Evolutionary conservation across 768 basidiomycete species (phyloP).

Genomic region (Piloderma croceum): DNA sequence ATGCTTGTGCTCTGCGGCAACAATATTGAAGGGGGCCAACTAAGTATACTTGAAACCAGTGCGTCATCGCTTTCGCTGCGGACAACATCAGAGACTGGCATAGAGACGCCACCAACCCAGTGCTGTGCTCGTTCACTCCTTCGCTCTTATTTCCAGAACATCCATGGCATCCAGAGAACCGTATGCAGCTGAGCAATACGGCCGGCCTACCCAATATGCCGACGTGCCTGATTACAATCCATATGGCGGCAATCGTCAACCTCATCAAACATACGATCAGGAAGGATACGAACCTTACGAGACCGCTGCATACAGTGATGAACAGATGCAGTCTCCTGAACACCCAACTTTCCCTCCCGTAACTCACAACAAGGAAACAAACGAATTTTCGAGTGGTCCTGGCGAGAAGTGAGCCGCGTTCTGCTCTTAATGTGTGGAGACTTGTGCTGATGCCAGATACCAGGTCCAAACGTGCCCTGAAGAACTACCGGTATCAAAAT

Average conservation of each 20-base stretch:
- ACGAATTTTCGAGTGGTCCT: neutral
- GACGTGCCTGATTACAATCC: slow-evolving; percentile 39
- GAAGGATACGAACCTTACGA: slow-evolving; percentile 30
- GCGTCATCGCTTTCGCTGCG: slow-evolving; percentile 1
- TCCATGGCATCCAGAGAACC: slow-evolving; percentile 59
- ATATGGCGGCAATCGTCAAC: slow-evolving; percentile 35
- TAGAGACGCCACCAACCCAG: too few relatives aligned
- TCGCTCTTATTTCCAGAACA: slow-evolving; percentile 11
- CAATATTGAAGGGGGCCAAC: too few relatives aligned
- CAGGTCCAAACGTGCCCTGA: slow-evolving; percentile 39
- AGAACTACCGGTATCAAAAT: slow-evolving; percentile 49
- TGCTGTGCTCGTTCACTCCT: slow-evolving; percentile 1
- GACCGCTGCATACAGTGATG: slow-evolving; percentile 33
- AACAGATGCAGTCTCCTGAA: slow-evolving; percentile 22
- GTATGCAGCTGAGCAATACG: slow-evolving; percentile 33
- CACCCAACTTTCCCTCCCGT: too few relatives aligned
- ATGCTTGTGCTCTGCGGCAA: too few relatives aligned
- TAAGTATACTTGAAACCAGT: slow-evolving; percentile 6
- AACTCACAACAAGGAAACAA: too few relatives aligned
- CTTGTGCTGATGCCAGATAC: neutral
- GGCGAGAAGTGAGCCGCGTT: neutral
- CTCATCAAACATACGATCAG: slow-evolving; percentile 51
- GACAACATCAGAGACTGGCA: too few relatives aligned
- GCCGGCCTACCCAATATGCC: slow-evolving; percentile 27
- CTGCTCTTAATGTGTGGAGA: neutral